Evolutionary conservation across 1,139 yeast species (phyloP).

Genomic region (Nakaseomyces glabratus): DNA sequence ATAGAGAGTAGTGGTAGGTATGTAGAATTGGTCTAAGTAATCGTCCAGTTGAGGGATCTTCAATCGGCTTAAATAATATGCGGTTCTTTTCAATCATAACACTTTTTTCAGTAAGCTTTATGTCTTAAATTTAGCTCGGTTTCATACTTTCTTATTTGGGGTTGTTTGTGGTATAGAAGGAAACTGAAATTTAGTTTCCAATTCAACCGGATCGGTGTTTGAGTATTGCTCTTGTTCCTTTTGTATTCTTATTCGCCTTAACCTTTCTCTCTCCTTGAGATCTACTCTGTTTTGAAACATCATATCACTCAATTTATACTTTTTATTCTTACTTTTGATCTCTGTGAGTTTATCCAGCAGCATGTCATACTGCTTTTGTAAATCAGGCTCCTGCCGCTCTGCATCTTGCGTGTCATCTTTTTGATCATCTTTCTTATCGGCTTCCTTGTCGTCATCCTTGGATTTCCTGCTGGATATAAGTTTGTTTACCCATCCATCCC

Average conservation of each 20-base stretch:
- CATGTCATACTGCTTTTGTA: constrained; percentile 27
- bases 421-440: constrained; percentile 18
- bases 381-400: background rate
- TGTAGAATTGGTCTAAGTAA: too few relatives aligned
- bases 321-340: constrained; percentile 34
- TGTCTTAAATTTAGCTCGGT: background rate
- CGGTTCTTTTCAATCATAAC: too few relatives aligned
- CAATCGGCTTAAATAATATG: too few relatives aligned
- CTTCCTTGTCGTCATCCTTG: constrained; percentile 18
- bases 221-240: constrained; percentile 25
- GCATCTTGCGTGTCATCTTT: constrained; percentile 16
- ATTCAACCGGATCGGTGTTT: constrained; percentile 33
- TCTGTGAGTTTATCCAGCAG: constrained; percentile 24
- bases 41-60: too few relatives aligned
- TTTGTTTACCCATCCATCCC: constrained; percentile 33
- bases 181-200: constrained; percentile 41
- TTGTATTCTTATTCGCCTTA: constrained; percentile 28
- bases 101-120: background rate
- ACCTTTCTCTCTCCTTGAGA: constrained; percentile 35
- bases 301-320: constrained; percentile 42
- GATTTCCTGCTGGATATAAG: constrained; percentile 24
- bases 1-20: too few relatives aligned
- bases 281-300: constrained; percentile 47
- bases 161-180: constrained; percentile 45
- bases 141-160: constrained; percentile 5